Base-by-base conservation (phyloP, 768 basidiomycete genomes). In the Clitopilus passeckerianus region DNA sequence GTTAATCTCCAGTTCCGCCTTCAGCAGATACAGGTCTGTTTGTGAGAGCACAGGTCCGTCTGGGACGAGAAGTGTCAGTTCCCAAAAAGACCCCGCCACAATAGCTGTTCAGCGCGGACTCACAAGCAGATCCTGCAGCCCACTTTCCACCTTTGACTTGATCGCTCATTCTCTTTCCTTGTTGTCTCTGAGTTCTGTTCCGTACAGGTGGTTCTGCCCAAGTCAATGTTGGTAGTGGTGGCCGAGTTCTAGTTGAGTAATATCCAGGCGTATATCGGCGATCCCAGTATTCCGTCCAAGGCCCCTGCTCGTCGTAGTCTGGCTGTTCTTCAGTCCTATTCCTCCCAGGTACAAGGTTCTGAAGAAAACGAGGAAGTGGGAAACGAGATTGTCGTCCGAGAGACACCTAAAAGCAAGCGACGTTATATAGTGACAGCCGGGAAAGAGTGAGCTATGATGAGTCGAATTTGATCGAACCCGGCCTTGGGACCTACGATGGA, bases 21-120 rank as follows among this genome's bases (percentile, higher is more conserved):
- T 78, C 58, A 94, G 81, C 2, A 93, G 81, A 70, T 91, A 94
- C 14, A 94, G 78, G 67, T 93, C 91, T 0, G 90, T 91, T 66
- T 89, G 89, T 2, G 83, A 81, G 14, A 93, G 79, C 6, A 93
- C 83, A 5, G 91, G 91, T 0, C 90, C 91, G 71, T 93, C 90
- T 92, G 54, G 27, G 52, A 16, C n/a, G 24, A 59, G 33, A 27
- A 30, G 37, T 9, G 57, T 58, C 54, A 65, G 44, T 22, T 52
- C 55, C 16, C 41, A 34, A 52, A 22, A 9, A 12, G n/a, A n/a
- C n/a, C n/a, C 12, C 37, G 10, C 37, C 37, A 41, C 37, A 41
- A 14, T 43, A 20, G 18, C 16, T n/a, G n/a, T 14, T 5, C 5
- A 20, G 55, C 8, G 20, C 20, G 33, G 56, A 69, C 78, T 63